Percentiles rank a stretch among this genome's conserved stretches.
These are phyloP conservation scores for Barnettozyma wickerhamii DNA, from an alignment of 805 yeast genomes.

Conservation along the genomic window DNA sequence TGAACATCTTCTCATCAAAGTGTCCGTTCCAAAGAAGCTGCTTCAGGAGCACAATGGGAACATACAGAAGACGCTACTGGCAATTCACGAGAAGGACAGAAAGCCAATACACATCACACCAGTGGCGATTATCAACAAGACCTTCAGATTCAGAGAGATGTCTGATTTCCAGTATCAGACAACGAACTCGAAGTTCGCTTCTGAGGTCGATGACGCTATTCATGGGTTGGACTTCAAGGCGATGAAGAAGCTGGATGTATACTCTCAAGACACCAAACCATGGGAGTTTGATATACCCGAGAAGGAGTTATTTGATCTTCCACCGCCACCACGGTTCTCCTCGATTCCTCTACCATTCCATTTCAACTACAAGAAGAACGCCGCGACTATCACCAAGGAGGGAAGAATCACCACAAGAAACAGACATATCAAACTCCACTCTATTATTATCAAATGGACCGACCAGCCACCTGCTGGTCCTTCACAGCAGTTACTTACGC, in stretches of 20 bases:
- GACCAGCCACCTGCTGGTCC: constrained; percentile 45
- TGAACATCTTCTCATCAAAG: constrained; percentile 56
- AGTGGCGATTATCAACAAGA: constrained; percentile 60
- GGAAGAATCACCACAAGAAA: constrained; percentile 43
- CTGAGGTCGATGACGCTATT: constrained; percentile 36
- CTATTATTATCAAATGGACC: constrained; percentile 48
- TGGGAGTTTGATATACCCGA: constrained; percentile 24
- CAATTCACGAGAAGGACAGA: constrained; percentile 28
- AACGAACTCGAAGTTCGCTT: constrained; percentile 47
- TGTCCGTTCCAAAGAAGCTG: constrained; percentile 54
- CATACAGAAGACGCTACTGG: constrained; percentile 38
- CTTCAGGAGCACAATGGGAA: constrained; percentile 38
- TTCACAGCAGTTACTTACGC: constrained; percentile 43
- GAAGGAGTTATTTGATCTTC: constrained; percentile 43
- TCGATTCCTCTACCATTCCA: constrained; percentile 71
- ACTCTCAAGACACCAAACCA: constrained; percentile 33
- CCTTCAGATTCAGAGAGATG: constrained; percentile 76
- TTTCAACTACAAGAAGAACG: constrained; percentile 74
- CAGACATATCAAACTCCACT: constrained; percentile 45
- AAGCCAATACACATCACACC: constrained; percentile 47
- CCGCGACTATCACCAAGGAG: constrained; percentile 45
- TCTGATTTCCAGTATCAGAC: constrained; percentile 82
- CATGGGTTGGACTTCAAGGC: constrained; percentile 37
- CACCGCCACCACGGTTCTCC: constrained; percentile 86
- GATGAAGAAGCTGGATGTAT: constrained; percentile 34